Evolutionary conservation across 2,329 filamentous ascomycete genomes (phyloP).

Genomic region (Corinectria fuckeliana): DNA sequence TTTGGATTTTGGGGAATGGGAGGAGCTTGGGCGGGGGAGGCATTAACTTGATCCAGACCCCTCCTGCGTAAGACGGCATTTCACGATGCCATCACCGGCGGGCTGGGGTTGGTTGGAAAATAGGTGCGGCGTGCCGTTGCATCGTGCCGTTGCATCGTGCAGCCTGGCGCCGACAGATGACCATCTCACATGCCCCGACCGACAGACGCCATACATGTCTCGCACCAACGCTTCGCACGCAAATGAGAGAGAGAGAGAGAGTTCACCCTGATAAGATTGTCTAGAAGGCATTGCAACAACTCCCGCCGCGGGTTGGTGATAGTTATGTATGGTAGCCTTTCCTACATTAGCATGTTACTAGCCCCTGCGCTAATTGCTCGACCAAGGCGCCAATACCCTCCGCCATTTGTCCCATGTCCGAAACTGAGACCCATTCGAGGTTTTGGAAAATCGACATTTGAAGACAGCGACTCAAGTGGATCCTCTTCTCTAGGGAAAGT

Average conservation of each 20-base stretch:
- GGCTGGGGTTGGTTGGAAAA: not conserved
- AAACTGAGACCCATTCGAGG: not conserved
- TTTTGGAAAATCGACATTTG: not conserved
- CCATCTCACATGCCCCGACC: slow-evolving; percentile 13
- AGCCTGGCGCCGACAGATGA: slow-evolving; percentile 3
- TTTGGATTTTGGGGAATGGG: not conserved
- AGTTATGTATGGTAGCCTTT: slow-evolving; percentile 11
- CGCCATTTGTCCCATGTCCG: not conserved
- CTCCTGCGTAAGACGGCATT: not conserved
- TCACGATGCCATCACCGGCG: slow-evolving; percentile 2
- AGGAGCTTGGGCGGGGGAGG: not conserved
- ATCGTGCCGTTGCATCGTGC: slow-evolving; percentile 14
- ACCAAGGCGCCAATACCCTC: not conserved
- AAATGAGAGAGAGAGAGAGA: not conserved
- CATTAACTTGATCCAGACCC: no score
- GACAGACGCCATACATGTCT: slow-evolving; percentile 10
- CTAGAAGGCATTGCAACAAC: no score
- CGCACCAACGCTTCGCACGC: not conserved
- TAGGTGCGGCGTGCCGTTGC: not conserved
- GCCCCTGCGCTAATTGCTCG: not conserved
- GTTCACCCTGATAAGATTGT: no score
- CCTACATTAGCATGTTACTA: slow-evolving; percentile 2
- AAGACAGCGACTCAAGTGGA: not conserved
- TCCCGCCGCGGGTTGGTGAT: not conserved
- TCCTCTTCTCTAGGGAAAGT: slow-evolving; percentile 3